Conservation (phyloP, 192 early-diverging fungal species). For the Mortierella claussenii region DNA sequence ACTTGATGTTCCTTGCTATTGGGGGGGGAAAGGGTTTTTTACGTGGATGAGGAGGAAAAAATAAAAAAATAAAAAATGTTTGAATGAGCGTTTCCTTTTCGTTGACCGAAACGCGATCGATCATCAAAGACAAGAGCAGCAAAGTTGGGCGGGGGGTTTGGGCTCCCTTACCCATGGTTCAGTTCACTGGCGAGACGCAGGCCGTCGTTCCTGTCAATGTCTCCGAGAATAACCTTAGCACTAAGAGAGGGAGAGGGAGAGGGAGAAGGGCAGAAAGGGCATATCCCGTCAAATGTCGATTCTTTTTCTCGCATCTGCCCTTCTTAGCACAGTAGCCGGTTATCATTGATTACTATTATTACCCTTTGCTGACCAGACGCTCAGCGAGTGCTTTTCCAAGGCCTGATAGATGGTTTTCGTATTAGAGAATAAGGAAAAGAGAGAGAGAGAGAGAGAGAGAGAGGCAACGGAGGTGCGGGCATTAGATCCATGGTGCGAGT, state of each 20-base stretch:
- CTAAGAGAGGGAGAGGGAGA: constrained; percentile 26
- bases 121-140: too few relatives aligned
- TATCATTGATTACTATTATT: too few relatives aligned
- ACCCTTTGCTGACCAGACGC: constrained; percentile 65
- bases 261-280: neutral
- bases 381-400: constrained; percentile 73
- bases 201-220: constrained; percentile 58
- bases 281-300: neutral
- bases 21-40: neutral
- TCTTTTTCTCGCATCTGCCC: too few relatives aligned
- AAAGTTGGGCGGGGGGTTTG: too few relatives aligned
- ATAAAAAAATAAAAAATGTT: too few relatives aligned
- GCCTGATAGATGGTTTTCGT: constrained; percentile 20
- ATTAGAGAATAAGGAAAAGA: too few relatives aligned
- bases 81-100: too few relatives aligned
- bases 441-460: neutral
- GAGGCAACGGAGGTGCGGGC: too few relatives aligned
- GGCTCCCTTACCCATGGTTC: constrained; percentile 41
- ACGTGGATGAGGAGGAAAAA: neutral
- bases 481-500: too few relatives aligned
- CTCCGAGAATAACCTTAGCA: constrained; percentile 71
- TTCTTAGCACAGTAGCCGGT: too few relatives aligned
- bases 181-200: constrained; percentile 26
- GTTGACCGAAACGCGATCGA: too few relatives aligned
- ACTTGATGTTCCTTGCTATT: constrained; percentile 41